Evolutionary conservation across 2,329 filamentous ascomycete species (phyloP).

Genomic region (Coniochaeta hoffmannii): DNA sequence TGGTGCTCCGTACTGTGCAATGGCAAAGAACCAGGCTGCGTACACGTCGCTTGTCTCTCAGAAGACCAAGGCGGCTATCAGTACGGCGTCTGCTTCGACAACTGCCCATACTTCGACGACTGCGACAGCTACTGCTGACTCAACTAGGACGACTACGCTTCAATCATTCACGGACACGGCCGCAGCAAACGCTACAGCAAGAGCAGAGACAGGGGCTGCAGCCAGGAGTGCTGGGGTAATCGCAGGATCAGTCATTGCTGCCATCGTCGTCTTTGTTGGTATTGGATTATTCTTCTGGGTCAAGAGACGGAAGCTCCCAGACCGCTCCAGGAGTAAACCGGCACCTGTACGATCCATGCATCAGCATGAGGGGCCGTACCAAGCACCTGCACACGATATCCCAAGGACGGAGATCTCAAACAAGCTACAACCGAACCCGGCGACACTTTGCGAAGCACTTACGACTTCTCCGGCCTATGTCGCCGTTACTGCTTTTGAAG

Average conservation of each 20-base stretch:
- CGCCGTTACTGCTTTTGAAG: not conserved
- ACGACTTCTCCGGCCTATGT: not conserved
- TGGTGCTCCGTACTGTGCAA: not conserved
- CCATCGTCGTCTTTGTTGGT: not conserved
- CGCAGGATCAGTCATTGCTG: not conserved
- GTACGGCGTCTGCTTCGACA: not conserved
- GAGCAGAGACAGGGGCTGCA: not conserved
- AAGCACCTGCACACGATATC: not conserved
- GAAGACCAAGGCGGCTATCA: not conserved
- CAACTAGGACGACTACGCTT: not conserved
- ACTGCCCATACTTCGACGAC: not conserved
- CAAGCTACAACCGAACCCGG: not conserved
- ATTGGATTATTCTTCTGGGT: not conserved
- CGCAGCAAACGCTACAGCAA: not conserved
- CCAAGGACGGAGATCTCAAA: not conserved
- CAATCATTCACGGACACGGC: not conserved
- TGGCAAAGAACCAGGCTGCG: not conserved
- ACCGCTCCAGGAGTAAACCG: not conserved
- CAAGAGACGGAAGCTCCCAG: not conserved
- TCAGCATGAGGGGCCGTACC: not conserved
- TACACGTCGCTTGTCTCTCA: not conserved
- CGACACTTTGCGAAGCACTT: not conserved
- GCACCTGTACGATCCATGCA: not conserved
- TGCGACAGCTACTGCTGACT: not conserved
- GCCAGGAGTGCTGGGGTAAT: not conserved